Conservation (phyloP, 2,329 filamentous ascomycete genomes). For the Botrytis fragariae region DNA sequence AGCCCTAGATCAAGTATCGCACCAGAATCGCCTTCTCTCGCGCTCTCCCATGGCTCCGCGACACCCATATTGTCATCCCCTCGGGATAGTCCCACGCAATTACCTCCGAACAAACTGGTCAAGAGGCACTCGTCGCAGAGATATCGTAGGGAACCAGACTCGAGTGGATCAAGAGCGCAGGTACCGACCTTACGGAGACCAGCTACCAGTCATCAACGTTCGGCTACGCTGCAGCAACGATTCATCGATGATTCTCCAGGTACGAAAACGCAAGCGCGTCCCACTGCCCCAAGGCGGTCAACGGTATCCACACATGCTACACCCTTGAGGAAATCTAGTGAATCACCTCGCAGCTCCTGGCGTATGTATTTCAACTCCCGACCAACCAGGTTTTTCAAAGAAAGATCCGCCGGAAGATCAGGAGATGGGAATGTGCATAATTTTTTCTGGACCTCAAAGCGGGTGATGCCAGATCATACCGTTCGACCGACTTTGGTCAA, state of each 20-base stretch:
- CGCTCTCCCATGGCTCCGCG: slow-evolving; percentile 64
- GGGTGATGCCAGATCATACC: slow-evolving; percentile 34
- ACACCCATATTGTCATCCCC: slow-evolving; percentile 55
- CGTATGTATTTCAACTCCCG: slow-evolving; percentile 38
- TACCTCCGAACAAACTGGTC: slow-evolving; percentile 72
- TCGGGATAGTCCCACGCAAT: slow-evolving; percentile 41
- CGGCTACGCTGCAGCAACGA: slow-evolving; percentile 62
- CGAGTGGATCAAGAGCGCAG: slow-evolving; percentile 56
- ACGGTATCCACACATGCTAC: slow-evolving; percentile 23
- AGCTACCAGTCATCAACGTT: slow-evolving; percentile 76
- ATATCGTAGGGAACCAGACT: slow-evolving; percentile 44
- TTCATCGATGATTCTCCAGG: slow-evolving; percentile 33
- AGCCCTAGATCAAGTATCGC: slow-evolving; percentile 63
- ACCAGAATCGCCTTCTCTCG: slow-evolving; percentile 63
- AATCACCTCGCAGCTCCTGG: slow-evolving; percentile 31
- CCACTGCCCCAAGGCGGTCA: slow-evolving; percentile 23
- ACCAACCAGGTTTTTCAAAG: slow-evolving; percentile 35
- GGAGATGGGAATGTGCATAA: slow-evolving; percentile 31
- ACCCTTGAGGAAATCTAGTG: slow-evolving; percentile 27
- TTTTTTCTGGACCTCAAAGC: slow-evolving; percentile 33
- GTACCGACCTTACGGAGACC: slow-evolving; percentile 67
- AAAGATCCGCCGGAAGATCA: slow-evolving; percentile 31
- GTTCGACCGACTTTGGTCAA: slow-evolving; percentile 36
- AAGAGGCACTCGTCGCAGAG: slow-evolving; percentile 65
- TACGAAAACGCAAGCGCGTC: slow-evolving; percentile 24